Evolutionary conservation across 805 yeast species (phyloP), one percentile per base, ranked within the genome.

Genomic region (Pichia ethanolica): DNA sequence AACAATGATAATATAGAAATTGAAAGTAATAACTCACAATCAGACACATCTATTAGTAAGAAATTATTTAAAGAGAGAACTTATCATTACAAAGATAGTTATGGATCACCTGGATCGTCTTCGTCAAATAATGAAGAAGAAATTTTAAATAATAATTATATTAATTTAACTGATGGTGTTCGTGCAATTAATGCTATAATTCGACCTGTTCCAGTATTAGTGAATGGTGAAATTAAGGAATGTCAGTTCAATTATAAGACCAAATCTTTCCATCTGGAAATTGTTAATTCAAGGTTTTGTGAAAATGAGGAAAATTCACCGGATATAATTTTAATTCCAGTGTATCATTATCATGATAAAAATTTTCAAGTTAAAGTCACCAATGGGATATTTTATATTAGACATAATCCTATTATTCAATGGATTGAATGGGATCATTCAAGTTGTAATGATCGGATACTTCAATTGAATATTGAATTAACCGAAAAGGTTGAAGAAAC

Each of bases 131-230:
- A 20, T 39, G 28, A 30, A 30, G 11, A n/a, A 10, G 26, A 27
- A 4, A 6, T 11, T 34, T 34, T 34, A 2, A 27, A 39, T 7
- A 7, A 14, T 33, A 5, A 13, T 28, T 37, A 36, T 11, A 3
- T 49, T 51, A 30, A 44, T 58, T 36, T 46, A 25, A 25, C 56
- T 27, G 55, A 54, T 26, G 97, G 97, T 1, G 75, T 84, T 1
- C 71, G 97, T 38, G 95, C 93, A 0, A 73, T 78, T 1, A 78
- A 76, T 45, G 89, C 97, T 0, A 77, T 86, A 1, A 67, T 87
- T 30, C 73, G 99, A 43, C 97, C 98, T 2, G 84, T 74, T 54
- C 83, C 89, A 1, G 63, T 81, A 1, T 77, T 82, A 4, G 72
- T 83, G 0, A 72, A 72, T 35, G 98, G 98, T 2, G 57, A 58